Evolutionary conservation across 306 rosid genomes (phyloP), one percentile per base, ranked within the genome.

Genomic region (Quercus glauca): DNA sequence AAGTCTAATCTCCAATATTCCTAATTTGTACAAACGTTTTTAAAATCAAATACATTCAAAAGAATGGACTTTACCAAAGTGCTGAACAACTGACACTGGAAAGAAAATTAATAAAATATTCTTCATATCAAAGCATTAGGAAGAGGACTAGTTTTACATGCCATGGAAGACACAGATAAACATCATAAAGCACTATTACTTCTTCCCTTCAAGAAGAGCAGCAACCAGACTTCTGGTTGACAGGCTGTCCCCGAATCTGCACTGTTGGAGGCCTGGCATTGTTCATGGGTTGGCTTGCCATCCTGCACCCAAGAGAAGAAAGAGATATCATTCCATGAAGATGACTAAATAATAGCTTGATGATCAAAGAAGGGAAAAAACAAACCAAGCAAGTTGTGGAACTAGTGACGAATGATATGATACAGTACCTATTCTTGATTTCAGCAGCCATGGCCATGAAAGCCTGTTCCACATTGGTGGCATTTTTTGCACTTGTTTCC

Each of bases 211-310:
- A 96, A 87, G 91, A 80, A 11, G 98, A 96, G 98, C 99, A 96
- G 90, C 99, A 96, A 75, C 99, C 96, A 25, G 94, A 82, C 79
- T 91, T 96, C 86, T 96, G 99, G 88, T 93, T 96, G 75, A 96
- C 96, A 0, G 99, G 99, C 86, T 96, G 98, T 84, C 99, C 99
- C 74, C 97, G 90, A 73, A 96, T 93, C 89, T 93, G 98, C 78
- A 96, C 97, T 0, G 99, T 96, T 19, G 98, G 97, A 80, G 98
- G 97, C 89, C 99, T 83, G 21, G 93, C 92, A 73, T 89, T 91
- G 92, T 83, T 93, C 92, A 90, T 83, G 7, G 99, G 99, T 82
- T 96, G 99, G 84, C 92, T 96, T 31, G 99, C 99, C 99, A 96
- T 96, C 91, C 99, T 96, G 85, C 80, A 70, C n/a, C 68, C 45